Evolutionary conservation across 225 moss, liverwort and hornwort species (phyloP).

Genomic region (Straminergon stramineum): DNA sequence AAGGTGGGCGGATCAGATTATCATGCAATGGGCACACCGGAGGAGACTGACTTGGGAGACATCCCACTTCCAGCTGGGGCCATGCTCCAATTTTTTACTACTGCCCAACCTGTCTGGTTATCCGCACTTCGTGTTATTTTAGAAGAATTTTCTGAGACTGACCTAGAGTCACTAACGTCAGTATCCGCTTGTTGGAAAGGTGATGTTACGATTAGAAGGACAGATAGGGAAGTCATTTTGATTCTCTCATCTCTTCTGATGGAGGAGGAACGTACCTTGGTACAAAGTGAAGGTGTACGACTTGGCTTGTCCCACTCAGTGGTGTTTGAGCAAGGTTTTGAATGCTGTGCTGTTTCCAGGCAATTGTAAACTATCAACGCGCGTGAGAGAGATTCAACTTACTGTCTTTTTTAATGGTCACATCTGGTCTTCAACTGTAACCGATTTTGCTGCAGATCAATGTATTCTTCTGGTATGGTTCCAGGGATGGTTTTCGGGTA

Average conservation of each 20-base stretch:
- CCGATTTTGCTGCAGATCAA: not conserved
- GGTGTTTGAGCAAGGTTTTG: slow-evolving; percentile 25
- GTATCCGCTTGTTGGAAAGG: slow-evolving; percentile 34
- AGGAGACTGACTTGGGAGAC: slow-evolving; percentile 72
- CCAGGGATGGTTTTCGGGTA: not conserved
- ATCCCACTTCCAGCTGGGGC: slow-evolving; percentile 52
- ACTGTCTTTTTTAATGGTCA: not conserved
- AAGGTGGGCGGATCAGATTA: slow-evolving; percentile 93
- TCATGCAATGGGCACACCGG: slow-evolving; percentile 57
- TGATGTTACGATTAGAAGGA: slow-evolving; percentile 20
- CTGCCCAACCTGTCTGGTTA: slow-evolving; percentile 64
- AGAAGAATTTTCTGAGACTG: slow-evolving; percentile 41
- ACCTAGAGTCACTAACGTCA: not conserved
- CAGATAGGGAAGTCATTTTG: slow-evolving; percentile 28
- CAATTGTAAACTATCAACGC: not conserved
- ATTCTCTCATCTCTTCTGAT: slow-evolving; percentile 59
- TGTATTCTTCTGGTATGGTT: not conserved
- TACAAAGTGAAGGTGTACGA: slow-evolving; percentile 30
- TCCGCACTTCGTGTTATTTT: slow-evolving; percentile 55
- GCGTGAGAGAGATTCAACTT: not conserved
- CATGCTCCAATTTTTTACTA: slow-evolving; percentile 66
- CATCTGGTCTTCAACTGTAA: not conserved
- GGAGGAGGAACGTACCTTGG: slow-evolving; percentile 48
- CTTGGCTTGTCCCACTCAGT: slow-evolving; percentile 50
- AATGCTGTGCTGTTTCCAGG: slow-evolving; percentile 34